Conservation (phyloP, 495 filamentous ascomycete genomes). For the Aspergillus steynii region DNA sequence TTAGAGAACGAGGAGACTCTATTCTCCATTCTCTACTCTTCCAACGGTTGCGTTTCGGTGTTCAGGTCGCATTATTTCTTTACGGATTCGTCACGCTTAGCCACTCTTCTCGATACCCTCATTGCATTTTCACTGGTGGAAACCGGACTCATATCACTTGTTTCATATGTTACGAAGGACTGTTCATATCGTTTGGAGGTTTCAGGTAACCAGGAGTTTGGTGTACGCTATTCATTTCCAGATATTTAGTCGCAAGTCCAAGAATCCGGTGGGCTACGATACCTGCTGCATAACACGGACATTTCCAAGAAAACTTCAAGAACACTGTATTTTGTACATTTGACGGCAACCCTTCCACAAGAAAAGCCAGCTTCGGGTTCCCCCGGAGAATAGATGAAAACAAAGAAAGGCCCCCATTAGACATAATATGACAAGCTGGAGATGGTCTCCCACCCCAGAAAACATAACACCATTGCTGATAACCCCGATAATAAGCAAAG, state of each 20-base stretch:
- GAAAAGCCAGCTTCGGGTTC: conserved; percentile 13
- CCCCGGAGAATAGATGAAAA: conserved; percentile 11
- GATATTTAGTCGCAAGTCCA: background rate
- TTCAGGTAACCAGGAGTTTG: background rate
- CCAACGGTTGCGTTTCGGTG: conserved; percentile 15
- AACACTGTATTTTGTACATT: conserved; percentile 21
- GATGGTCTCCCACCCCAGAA: conserved; percentile 13
- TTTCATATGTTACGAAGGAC: background rate
- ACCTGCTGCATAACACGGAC: background rate
- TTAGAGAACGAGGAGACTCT: conserved; percentile 24
- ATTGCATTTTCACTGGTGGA: conserved; percentile 18
- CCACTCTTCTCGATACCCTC: conserved; percentile 27
- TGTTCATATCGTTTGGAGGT: background rate
- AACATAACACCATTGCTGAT: conserved; percentile 26
- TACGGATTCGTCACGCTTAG: background rate
- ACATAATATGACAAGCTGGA: conserved; percentile 29
- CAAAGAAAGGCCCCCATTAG: conserved; percentile 31
- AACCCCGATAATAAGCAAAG: conserved; percentile 2
- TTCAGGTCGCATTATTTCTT: conserved; percentile 12
- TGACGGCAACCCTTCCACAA: conserved; percentile 20
- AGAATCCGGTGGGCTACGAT: background rate
- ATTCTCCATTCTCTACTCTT: background rate
- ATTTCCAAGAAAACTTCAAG: background rate
- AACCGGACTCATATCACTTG: conserved; percentile 2
- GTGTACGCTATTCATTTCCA: background rate